phyloP scores from a whole-genome alignment of 2,329 filamentous ascomycete species.

The Phialophora tarda region DNA sequence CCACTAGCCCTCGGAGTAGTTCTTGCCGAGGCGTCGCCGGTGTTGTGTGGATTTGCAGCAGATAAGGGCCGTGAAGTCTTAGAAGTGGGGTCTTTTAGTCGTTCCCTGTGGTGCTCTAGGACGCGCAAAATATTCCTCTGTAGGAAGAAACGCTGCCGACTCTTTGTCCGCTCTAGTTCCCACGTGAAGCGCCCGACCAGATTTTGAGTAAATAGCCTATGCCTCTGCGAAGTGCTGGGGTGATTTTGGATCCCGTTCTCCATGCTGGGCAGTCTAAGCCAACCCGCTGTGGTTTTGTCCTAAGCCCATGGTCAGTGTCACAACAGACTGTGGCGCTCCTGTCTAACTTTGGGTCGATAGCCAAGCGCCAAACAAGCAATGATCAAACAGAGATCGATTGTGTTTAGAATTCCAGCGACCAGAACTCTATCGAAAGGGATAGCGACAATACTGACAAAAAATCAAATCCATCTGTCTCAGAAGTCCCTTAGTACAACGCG shows the following conservation, averaged over 20 bases:
- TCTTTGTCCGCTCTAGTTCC: conserved; percentile 9
- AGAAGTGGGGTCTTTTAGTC: not conserved
- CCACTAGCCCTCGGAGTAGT: not conserved
- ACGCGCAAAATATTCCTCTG: conserved; percentile 29
- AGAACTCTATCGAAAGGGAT: not conserved
- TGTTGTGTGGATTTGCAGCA: not conserved
- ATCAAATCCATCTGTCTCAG: not conserved
- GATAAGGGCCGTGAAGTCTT: not conserved
- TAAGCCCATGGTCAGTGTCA: conserved; percentile 28
- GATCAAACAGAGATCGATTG: not conserved
- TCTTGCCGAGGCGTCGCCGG: not conserved
- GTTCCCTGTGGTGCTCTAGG: conserved; percentile 26
- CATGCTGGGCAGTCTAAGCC: conserved; percentile 30
- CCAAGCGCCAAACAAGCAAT: not conserved
- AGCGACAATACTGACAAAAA: not conserved
- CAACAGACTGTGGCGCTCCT: not conserved
- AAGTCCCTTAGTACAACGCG: not conserved
- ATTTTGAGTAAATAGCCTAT: conserved; percentile 22
- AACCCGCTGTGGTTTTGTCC: conserved; percentile 18
- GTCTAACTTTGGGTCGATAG: not conserved
- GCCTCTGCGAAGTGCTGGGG: conserved; percentile 15
- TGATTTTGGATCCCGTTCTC: conserved; percentile 6
- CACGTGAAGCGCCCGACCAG: conserved; percentile 30
- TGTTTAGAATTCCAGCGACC: not conserved
- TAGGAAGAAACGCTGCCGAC: conserved; percentile 24